phyloP scores from a whole-genome alignment of 495 filamentous ascomycete species.

The Copromyces sp. region DNA sequence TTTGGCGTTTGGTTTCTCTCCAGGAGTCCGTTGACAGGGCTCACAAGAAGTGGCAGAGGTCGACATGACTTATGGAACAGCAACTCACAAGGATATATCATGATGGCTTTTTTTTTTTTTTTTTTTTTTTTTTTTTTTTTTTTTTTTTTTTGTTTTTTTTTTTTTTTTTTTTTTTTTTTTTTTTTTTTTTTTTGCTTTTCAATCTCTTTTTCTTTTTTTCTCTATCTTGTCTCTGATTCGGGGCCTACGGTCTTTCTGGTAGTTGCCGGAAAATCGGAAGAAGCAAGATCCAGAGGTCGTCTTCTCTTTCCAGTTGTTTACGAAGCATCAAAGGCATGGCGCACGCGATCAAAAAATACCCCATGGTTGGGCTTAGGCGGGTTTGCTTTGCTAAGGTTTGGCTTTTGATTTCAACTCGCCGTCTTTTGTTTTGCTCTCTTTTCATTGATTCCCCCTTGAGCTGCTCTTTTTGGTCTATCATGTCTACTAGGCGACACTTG shows the following conservation, averaged over 20 bases:
- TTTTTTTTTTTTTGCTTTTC: not conserved
- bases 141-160: not conserved
- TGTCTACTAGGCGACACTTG: not conserved
- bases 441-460: not conserved
- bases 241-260: not conserved
- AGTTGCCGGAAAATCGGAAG: not conserved
- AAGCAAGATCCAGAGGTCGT: not conserved
- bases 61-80: not conserved
- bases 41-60: not conserved
- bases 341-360: not conserved
- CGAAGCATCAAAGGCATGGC: not conserved
- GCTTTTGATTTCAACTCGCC: conserved; percentile 5
- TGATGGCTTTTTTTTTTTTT: not conserved
- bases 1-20: not conserved
- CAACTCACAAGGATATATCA: not conserved
- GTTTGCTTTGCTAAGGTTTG: not conserved
- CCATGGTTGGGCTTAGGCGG: not conserved
- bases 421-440: not conserved
- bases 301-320: not conserved
- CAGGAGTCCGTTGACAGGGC: not conserved
- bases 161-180: not conserved
- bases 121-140: not conserved
- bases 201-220: not conserved
- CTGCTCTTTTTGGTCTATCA: not conserved
- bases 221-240: not conserved